These are phyloP conservation scores for Zygoascus bituminiphila DNA, from an alignment of 805 yeast genomes.

Conservation along the genomic window DNA sequence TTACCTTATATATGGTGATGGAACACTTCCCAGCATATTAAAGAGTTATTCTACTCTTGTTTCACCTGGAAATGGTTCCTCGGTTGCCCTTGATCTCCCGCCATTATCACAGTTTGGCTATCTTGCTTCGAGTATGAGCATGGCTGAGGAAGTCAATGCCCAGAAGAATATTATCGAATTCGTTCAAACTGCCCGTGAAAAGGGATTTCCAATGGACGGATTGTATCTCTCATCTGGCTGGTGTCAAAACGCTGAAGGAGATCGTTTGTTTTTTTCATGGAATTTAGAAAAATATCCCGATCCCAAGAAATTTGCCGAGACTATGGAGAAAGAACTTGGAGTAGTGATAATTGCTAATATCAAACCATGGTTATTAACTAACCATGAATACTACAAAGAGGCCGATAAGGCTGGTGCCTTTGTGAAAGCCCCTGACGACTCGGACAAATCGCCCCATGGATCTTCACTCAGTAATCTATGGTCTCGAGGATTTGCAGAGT, in stretches of 20 bases:
- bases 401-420: constrained; percentile 8
- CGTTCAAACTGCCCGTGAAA: constrained; percentile 2
- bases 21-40: constrained; percentile 6
- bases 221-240: constrained; percentile 10
- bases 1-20: constrained; percentile 9
- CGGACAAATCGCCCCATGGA: constrained; percentile 3
- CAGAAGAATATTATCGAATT: constrained; percentile 6
- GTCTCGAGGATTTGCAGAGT: constrained; percentile 8
- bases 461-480: constrained; percentile 8
- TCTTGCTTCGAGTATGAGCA: constrained; percentile 9
- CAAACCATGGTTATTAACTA: constrained; percentile 9
- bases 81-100: constrained; percentile 6
- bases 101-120: constrained; percentile 11
- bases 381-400: constrained; percentile 4
- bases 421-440: constrained; percentile 6
- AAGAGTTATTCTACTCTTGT: constrained; percentile 2
- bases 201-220: constrained; percentile 10
- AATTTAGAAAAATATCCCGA: constrained; percentile 7
- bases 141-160: constrained; percentile 9
- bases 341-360: constrained; percentile 8
- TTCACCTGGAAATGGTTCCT: constrained; percentile 3
- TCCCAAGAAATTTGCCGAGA: constrained; percentile 7
- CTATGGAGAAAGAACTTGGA: constrained; percentile 8
- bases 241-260: constrained; percentile 8
- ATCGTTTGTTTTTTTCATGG: constrained; percentile 7